Evolutionary conservation across 163 green algal species (phyloP).

Genomic region (Chlamydomonas reinhardtii): DNA sequence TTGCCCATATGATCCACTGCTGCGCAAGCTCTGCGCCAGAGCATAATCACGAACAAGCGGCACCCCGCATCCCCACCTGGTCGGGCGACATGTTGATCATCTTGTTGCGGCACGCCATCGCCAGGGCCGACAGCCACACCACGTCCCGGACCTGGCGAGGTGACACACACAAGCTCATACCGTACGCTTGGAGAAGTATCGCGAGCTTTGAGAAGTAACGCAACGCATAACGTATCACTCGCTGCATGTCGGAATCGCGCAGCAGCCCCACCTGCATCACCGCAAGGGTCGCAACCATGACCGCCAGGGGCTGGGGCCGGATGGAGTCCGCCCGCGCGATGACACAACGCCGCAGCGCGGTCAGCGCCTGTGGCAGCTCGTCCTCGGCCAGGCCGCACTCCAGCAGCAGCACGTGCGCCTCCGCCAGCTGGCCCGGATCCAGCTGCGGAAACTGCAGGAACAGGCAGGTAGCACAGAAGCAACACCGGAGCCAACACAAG

Average conservation of each 20-base stretch:
- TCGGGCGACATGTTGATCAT: conserved; percentile 35
- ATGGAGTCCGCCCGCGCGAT: not conserved
- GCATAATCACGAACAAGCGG: no score
- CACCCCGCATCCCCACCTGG: no score
- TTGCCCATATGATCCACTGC: no score
- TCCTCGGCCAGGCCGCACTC: conserved; percentile 4
- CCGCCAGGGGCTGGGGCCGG: conserved; percentile 31
- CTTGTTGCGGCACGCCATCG: conserved; percentile 23
- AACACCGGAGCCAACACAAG: no score
- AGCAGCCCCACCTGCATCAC: conserved; percentile 12
- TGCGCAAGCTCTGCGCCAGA: no score
- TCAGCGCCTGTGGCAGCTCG: not conserved
- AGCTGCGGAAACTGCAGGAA: conserved; percentile 9
- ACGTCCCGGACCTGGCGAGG: conserved; percentile 31
- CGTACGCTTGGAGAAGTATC: no score
- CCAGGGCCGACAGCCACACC: conserved; percentile 27
- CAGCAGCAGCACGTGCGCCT: conserved; percentile 17
- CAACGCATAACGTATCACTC: no score
- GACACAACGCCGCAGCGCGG: not conserved
- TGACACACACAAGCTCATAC: no score
- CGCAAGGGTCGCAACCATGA: conserved; percentile 35
- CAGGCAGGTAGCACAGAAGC: no score
- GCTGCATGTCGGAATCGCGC: not conserved
- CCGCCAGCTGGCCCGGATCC: conserved; percentile 33
- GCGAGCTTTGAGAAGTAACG: no score